Evolutionary conservation across 345 rosid genomes (phyloP).

Genomic region (Draba incana): DNA sequence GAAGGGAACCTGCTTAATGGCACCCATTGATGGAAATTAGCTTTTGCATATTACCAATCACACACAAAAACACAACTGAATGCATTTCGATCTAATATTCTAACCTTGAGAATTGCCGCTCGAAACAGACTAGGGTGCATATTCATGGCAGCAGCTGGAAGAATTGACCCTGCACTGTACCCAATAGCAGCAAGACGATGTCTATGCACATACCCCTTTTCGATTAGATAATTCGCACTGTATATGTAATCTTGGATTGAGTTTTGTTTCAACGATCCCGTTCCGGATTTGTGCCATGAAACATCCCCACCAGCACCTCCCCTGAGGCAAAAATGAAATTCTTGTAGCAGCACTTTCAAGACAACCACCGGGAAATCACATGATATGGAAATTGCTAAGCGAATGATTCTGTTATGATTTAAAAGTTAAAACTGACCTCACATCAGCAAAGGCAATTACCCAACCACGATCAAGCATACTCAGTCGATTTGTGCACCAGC

Average conservation of each 20-base stretch:
- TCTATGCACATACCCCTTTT: constrained; percentile 67
- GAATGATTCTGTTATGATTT: constrained; percentile 20
- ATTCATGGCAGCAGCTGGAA: constrained; percentile 77
- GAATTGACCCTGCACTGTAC: constrained; percentile 77
- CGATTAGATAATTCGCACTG: constrained; percentile 61
- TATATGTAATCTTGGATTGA: constrained; percentile 71
- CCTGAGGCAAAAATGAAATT: constrained; percentile 32
- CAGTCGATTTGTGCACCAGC: constrained; percentile 75
- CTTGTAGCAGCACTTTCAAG: constrained; percentile 11
- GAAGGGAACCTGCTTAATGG: constrained; percentile 69
- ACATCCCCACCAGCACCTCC: constrained; percentile 68
- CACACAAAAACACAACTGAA: neutral
- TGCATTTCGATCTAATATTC: constrained; percentile 1
- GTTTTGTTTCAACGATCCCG: constrained; percentile 59
- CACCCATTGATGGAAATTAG: constrained; percentile 17
- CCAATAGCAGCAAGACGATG: constrained; percentile 72
- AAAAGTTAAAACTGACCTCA: constrained; percentile 59
- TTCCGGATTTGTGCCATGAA: constrained; percentile 84
- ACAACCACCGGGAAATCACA: neutral
- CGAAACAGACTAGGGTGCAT: constrained; percentile 62
- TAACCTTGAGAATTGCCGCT: constrained; percentile 81
- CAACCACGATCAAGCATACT: constrained; percentile 95
- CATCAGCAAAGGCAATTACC: constrained; percentile 93
- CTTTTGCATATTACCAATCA: neutral
- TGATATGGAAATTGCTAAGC: neutral